Evolutionary conservation across 2,329 filamentous ascomycete species (phyloP), one percentile per base, ranked within the genome.

Genomic region (Albifimbria verrucaria): DNA sequence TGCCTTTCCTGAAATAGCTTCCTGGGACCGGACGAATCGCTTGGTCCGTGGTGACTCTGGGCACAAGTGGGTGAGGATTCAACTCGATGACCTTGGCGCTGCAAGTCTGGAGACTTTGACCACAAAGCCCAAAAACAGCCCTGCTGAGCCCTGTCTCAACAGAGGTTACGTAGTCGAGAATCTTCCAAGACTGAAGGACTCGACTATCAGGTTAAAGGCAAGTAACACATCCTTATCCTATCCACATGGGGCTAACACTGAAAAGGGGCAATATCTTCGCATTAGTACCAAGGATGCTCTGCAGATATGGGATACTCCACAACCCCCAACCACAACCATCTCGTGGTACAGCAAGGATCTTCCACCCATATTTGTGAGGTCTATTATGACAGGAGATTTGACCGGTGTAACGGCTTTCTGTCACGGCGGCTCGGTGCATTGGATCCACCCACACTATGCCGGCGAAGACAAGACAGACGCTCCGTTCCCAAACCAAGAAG

Each of bases 371-470:
- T 22, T 48, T n/a, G 24, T 36, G 17, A 15, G 24, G 10, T 28
- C 46, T 2, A 36, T 48, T 5, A 4, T 22, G 11, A 10, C 36
- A 26, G 12, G 12, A 48, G 46, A 26, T 17, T 18, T 48, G 7
- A 48, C 46, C 20, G 46, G 46, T 9, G 5, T 48, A 4, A 48
- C 46, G 24, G 46, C 25, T 12, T 48, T 48, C 18, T 48, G 46
- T 26, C 25, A 20, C 3, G 6, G 22, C 12, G 46, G 46, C 2
- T 4, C 4, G 20, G 12, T 24, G 23, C 26, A 36, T 7, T 48
- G 46, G 46, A 28, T 48, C n/a, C 46, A 48, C n/a, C 46, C 46
- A 12, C 46, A 48, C 25, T 48, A 48, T 26, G 46, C 23, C 6
- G 26, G n/a, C 25, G 46, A 32, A 3, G 20, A 18, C 15, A 17